phyloP scores from a whole-genome alignment of 345 rosid species.

The Abelmoschus esculentus region DNA sequence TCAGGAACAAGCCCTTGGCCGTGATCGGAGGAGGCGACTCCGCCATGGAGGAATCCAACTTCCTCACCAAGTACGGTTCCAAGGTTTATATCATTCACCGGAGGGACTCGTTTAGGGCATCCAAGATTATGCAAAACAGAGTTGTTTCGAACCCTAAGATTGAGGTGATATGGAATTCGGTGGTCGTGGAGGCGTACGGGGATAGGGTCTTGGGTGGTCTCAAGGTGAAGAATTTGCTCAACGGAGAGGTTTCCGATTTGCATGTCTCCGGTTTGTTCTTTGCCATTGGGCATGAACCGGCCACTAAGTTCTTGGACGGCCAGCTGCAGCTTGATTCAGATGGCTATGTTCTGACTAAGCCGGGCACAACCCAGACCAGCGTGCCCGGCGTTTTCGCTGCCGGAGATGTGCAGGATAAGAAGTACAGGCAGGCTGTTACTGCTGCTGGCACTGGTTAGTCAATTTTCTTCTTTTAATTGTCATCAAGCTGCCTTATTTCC shows the following conservation, averaged over 20 bases:
- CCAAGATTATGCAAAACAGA: conserved; percentile 84
- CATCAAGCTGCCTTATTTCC: neutral
- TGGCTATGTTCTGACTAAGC: conserved; percentile 69
- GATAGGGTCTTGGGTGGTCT: conserved; percentile 49
- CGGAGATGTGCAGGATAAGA: conserved; percentile 98
- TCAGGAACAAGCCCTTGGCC: conserved; percentile 62
- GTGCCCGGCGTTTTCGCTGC: conserved; percentile 83
- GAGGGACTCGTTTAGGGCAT: conserved; percentile 81
- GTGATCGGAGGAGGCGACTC: conserved; percentile 98
- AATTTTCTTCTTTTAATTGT: neutral
- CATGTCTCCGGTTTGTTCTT: conserved; percentile 81
- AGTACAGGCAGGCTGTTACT: conserved; percentile 90
- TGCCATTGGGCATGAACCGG: conserved; percentile 98
- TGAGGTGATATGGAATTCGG: conserved; percentile 73
- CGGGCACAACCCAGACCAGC: conserved; percentile 75
- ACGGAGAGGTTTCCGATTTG: conserved; percentile 59
- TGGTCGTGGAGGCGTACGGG: conserved; percentile 74
- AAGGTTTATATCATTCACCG: conserved; percentile 79
- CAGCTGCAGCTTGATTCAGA: conserved; percentile 64
- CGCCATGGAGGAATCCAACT: conserved; percentile 96
- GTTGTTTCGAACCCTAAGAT: conserved; percentile 66
- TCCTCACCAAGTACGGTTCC: conserved; percentile 74
- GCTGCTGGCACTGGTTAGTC: conserved; percentile 90
- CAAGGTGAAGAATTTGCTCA: conserved; percentile 65
- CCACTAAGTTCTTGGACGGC: conserved; percentile 81